Evolutionary conservation across 345 rosid genomes (phyloP), one percentile per base, ranked within the genome.

Genomic region (Garcia nutans): DNA sequence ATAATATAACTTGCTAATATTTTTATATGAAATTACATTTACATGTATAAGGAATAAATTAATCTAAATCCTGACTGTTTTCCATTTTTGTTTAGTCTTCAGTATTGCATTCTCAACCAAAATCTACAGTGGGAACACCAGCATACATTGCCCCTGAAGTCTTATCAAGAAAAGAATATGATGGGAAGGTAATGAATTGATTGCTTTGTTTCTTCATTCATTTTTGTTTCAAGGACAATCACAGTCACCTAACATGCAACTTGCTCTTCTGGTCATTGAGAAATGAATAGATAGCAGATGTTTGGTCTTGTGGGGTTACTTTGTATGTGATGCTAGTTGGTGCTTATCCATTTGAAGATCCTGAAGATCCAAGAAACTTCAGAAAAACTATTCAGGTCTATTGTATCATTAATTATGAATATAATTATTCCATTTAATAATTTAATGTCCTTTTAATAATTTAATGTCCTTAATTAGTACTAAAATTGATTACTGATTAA

Each of bases 231-330:
- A 50, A 16, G 55, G 16, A 50, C 16, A 64, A 16, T 22, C 63
- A 41, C 74, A 64, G 23, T 22, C 63, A 41, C 74, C 33, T 58
- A 71, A 58, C 37, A n/a, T 58, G 10, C 0, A 42, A 31, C 41
- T 16, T 23, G 26, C 23, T 49, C 24, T 65, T 41, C 45, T 61
- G 28, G 19, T 45, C 10, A 73, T 64, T 74, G 33, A 52, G 28
- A 55, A 54, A 31, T 74, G 13, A 6, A 57, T 28, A 78, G 80
- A 65, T 72, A 23, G 76, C 80, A 65, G 80, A 78, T 78, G 80
- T 78, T 64, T 78, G 80, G 80, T 78, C 80, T 12, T 72, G 80
- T 58, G 80, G 80, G 76, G 80, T 78, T 65, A 78, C 80, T 16
- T 58, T 78, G 72, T 78, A 78, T 66, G 80, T 78, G 76, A 78